Base-by-base conservation (phyloP, 2,329 filamentous ascomycete species). In the Didymella segeticola region DNA sequence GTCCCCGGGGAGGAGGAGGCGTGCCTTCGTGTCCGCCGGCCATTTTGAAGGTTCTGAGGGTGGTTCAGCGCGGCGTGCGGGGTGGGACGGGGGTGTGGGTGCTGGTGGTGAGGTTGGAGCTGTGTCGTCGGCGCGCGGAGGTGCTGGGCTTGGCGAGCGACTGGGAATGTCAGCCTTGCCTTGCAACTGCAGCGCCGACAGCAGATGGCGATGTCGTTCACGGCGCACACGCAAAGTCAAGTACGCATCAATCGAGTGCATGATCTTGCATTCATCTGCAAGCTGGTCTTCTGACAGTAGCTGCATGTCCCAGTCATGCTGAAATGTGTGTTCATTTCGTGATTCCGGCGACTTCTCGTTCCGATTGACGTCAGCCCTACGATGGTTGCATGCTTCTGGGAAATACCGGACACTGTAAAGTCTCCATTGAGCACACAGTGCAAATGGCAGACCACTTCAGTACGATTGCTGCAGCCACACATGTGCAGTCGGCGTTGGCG, bases 21-120 rank as follows among this genome's bases (percentile, higher is more conserved):
- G 22, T 64, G 65, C 68, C 45, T 45, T 51, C 60, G 53, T 61
- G 63, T 51, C 64, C 63, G 43, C 66, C 68, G 26, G 68, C 68
- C 68, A 71, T 71, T 51, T 49, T 66, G 61, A 53, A 53, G 56
- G 52, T 53, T 53, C 39, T 52, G 50, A 53, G 43, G 51, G 57
- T 33, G 29, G 54, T 55, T 41, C 36, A 31, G 34, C 46, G 51
- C 51, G 45, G 51, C 51, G n/a, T 58, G 51, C 43, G 56, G 43
- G 53, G 58, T 53, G 43, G 34, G 43, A 56, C 56, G 57, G 53
- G 55, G 60, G 59, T 53, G 31, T 48, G 17, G 49, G 36, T 15
- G 50, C 26, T 43, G 53, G 45, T 12, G 29, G 58, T 58, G 58
- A 56, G 47, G 49, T 58, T 57, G 39, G 47, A 57, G 54, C 45